phyloP scores from a whole-genome alignment of 768 basidiomycete species.

The Lentinula aciculospora region DNA sequence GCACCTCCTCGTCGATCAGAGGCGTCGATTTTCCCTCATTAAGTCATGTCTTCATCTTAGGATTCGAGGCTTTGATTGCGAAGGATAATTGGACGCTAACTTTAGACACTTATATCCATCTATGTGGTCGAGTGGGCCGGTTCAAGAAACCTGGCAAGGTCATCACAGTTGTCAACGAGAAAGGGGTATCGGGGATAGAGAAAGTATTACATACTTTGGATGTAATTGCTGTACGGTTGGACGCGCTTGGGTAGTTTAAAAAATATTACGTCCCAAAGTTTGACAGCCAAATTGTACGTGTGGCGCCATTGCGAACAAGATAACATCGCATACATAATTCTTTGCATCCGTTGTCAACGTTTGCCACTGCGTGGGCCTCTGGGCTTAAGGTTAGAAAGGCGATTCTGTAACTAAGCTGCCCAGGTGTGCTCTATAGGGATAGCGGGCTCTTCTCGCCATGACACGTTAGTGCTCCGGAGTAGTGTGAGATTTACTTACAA shows the following conservation, averaged over 20 bases:
- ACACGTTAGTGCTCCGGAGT: neutral
- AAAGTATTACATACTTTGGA: slow-evolving; percentile 40
- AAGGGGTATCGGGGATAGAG: slow-evolving; percentile 34
- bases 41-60: slow-evolving; percentile 71
- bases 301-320: neutral
- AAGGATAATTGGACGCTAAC: slow-evolving; percentile 17
- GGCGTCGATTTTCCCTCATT: slow-evolving; percentile 69
- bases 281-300: neutral
- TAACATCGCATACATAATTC: neutral
- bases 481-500: neutral
- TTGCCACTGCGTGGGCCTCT: neutral
- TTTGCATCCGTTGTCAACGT: neutral
- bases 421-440: neutral
- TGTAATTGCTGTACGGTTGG: slow-evolving; percentile 39
- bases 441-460: neutral
- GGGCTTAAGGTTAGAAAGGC: neutral
- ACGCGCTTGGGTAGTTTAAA: slow-evolving; percentile 37
- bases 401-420: neutral
- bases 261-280: neutral
- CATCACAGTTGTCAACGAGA: slow-evolving; percentile 50
- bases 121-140: slow-evolving; percentile 72
- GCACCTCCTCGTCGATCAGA: slow-evolving; percentile 63
- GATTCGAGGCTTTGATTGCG: slow-evolving; percentile 24
- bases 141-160: slow-evolving; percentile 65
- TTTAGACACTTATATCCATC: slow-evolving; percentile 62